Evolutionary conservation across 768 basidiomycete genomes (phyloP), one percentile per base, ranked within the genome.

Genomic region (Xanthoconium stramineum): DNA sequence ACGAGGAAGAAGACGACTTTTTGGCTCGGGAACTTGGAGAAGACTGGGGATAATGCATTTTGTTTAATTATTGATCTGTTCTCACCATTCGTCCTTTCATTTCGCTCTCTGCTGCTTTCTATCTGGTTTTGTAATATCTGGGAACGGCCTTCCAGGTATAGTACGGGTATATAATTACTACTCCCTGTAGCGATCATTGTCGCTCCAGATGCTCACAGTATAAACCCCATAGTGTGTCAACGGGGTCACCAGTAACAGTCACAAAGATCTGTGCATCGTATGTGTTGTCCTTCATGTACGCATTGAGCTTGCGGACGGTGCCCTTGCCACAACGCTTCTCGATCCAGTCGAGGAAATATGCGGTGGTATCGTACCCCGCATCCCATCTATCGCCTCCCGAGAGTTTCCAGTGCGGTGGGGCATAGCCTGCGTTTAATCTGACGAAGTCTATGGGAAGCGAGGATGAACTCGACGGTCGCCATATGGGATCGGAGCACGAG

Each of bases 11-110:
- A 1, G 88, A 89, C 40, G 89, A 91, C 67, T 90, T 90, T 67
- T 74, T 91, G n/a, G 84, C 88, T n/a, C 78, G 85, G 38, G 90
- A 88, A 65, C 75, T 91, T 61, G 87, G 83, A 66, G 86, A 86
- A 67, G 88, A 90, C 57, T 83, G 80, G 83, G 85, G 88, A 82
- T 91, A 84, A 71, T 62, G 15, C 37, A 12, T 47, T 49, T 5
- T 24, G 24, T 24, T 24, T 17, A 5, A 28, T 30, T 35, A 51
- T 58, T 37, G 46, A 50, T 49, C 14, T n/a, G 20, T 55, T 36
- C 50, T 43, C 20, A 36, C 35, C 49, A 47, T 52, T n/a, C 46
- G 33, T 30, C 20, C 13, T 20, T 48, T 9, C 38, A 30, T 44
- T 56, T 53, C 47, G 55, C 39, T 55, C 40, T 56, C 46, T 47